Percentiles rank a stretch among this genome's conserved stretches.
Evolutionary conservation across 225 moss, liverwort and hornwort genomes (phyloP).

Genomic region (Physcomitrium patens): DNA sequence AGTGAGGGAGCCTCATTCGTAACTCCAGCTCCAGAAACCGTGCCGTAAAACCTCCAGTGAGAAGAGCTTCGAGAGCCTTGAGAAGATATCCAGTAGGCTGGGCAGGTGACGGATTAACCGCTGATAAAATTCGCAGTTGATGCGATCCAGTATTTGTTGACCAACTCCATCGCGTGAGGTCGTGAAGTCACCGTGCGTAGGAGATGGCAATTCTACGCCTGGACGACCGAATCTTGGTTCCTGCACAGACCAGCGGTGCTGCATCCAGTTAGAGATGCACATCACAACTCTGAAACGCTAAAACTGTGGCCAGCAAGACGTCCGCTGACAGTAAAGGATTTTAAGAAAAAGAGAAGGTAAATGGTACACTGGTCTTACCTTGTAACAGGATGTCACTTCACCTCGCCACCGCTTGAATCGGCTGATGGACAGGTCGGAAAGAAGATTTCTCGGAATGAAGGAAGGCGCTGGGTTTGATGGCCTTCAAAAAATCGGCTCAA

Average conservation of each 20-base stretch:
- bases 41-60: neutral
- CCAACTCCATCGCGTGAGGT: constrained; percentile 43
- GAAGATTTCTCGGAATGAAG: constrained; percentile 21
- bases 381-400: constrained; percentile 22
- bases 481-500: constrained; percentile 56
- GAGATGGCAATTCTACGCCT: constrained; percentile 50
- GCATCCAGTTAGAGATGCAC: neutral
- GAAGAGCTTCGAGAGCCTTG: constrained; percentile 14
- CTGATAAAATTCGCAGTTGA: constrained; percentile 11
- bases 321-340: neutral
- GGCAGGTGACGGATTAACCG: constrained; percentile 33
- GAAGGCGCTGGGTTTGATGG: constrained; percentile 20
- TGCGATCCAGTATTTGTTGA: constrained; percentile 44
- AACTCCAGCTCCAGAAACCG: constrained; percentile 24
- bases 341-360: no score
- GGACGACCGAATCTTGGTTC: constrained; percentile 31
- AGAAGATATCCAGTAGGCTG: constrained; percentile 46
- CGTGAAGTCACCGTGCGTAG: constrained; percentile 23
- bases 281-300: neutral
- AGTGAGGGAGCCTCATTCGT: constrained; percentile 24
- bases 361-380: constrained; percentile 18
- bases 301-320: neutral
- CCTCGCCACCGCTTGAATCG: constrained; percentile 40
- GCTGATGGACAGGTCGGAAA: constrained; percentile 48
- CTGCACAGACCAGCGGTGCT: neutral